phyloP scores from a whole-genome alignment of 2,329 filamentous ascomycete species.

The Arthroderma uncinatum region DNA sequence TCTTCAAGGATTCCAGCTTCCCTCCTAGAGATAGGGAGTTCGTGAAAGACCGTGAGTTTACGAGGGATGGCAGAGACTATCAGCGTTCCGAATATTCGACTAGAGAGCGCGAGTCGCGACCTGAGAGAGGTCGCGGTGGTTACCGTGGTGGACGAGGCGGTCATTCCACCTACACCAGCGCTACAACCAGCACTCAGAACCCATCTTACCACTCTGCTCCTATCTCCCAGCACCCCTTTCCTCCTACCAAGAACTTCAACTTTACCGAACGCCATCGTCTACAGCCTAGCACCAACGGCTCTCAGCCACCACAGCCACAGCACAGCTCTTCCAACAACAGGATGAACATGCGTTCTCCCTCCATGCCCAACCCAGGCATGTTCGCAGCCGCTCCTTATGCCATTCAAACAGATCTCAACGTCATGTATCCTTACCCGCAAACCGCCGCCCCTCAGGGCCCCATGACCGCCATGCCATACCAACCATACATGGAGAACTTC shows the following conservation, averaged over 20 bases:
- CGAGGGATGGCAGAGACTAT: constrained; percentile 25
- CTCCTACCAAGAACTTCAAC: constrained; percentile 30
- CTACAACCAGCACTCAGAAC: constrained; percentile 29
- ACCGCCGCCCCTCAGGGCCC: constrained; percentile 40
- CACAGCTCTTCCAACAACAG: constrained; percentile 38
- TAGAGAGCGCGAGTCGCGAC: constrained; percentile 22
- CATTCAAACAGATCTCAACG: constrained; percentile 36
- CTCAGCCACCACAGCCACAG: constrained; percentile 17
- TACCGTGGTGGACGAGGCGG: constrained; percentile 33
- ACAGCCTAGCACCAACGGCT: constrained; percentile 22
- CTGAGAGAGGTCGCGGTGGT: constrained; percentile 30
- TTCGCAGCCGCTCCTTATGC: constrained; percentile 37
- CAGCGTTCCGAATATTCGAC: too few species aligned
- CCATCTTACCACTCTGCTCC: constrained; percentile 32
- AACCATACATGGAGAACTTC: constrained; percentile 48
- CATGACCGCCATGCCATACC: constrained; percentile 49
- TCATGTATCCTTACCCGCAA: constrained; percentile 43
- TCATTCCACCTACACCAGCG: constrained; percentile 23
- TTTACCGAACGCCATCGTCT: constrained; percentile 32
- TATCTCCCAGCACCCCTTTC: constrained; percentile 32
- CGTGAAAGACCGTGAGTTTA: constrained; percentile 25
- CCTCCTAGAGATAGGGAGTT: constrained; percentile 25
- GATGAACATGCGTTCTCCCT: constrained; percentile 48
- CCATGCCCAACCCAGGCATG: constrained; percentile 40
- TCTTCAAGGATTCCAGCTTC: constrained; percentile 13